Base-by-base conservation (phyloP, 306 rosid genomes). In the Sophora flavescens region DNA sequence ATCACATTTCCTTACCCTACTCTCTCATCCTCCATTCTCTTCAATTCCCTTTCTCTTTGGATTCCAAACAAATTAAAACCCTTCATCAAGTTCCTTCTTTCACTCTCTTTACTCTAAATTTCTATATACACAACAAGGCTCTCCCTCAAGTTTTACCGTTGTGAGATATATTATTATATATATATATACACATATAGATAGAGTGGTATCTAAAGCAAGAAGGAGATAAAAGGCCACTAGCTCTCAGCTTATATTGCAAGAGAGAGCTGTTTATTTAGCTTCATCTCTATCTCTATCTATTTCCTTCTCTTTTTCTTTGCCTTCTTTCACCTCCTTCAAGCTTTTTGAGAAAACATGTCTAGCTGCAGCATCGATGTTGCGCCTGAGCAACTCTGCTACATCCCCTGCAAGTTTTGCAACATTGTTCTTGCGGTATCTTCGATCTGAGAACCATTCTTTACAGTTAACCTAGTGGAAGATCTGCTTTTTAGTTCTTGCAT, bases 371-470 rank as follows among this genome's bases (percentile, higher is more conserved):
- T 82, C 81, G 93, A 86, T 85, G 88, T 86, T 86, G 91, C 78
- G 47, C 88, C 99, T 65, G 97, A 95, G 80, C 96, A 95, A 81
- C 93, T 95, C 50, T 95, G 99, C 89, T 95, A 95, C 87, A 92
- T 95, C 87, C 99, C 97, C 75, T 95, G 99, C 93, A 95, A 89
- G 91, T 90, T 95, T 79, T 95, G 99, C 97, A 92, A 88, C 86
- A 90, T 92, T 75, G 96, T 95, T 89, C 97, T 95, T 84, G 99
- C 99, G 99, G 99, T 84, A 80, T 77, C 66, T 72, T 17, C 79
- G 26, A 58, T 79, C 65, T 68, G 16, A 68, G 36, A 68, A 63
- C 68, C 18, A 17, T 74, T 32, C 53, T 54, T 65, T 44, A 14
- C 26, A 44, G 45, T 59, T 78, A 4, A 47, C 13, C 52, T 63